These are phyloP conservation scores for Nannochloropsis gaditana DNA, from an alignment of 108 stramenopile species.

Conservation along the genomic window DNA sequence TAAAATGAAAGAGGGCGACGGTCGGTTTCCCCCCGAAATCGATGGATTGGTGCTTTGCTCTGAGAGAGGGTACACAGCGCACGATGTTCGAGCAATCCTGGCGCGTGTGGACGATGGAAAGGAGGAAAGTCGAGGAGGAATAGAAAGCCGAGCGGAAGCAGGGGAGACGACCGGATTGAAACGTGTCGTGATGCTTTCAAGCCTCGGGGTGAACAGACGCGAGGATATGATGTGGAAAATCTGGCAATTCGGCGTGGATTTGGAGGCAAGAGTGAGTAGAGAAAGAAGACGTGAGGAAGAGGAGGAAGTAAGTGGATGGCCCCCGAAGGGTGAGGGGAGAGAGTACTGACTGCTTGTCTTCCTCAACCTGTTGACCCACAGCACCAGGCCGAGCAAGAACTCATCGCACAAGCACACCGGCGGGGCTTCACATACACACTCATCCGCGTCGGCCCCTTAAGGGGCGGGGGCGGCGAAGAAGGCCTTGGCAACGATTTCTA, in stretches of 20 bases:
- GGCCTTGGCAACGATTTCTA: not conserved
- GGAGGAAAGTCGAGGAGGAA: not conserved
- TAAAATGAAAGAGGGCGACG: not conserved
- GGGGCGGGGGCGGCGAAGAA: not conserved
- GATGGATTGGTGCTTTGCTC: conserved; percentile 6
- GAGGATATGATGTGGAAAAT: not conserved
- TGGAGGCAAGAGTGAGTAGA: not conserved
- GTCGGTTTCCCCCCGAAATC: not conserved
- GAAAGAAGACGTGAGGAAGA: no score
- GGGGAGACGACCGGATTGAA: not conserved
- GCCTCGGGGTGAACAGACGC: not conserved
- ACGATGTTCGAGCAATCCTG: not conserved
- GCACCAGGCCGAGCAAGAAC: conserved; percentile 4
- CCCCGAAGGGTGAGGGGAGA: no score
- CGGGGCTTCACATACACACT: not conserved
- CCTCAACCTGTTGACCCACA: not conserved
- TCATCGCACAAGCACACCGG: not conserved
- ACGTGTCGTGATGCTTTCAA: not conserved
- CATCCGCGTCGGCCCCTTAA: not conserved
- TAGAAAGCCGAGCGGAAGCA: not conserved
- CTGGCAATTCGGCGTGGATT: not conserved
- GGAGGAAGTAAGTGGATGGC: no score
- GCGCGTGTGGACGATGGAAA: not conserved
- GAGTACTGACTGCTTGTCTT: no score
- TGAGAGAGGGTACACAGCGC: not conserved